Base-by-base conservation (phyloP, 2,329 filamentous ascomycete genomes). In the Remersonia thermophila region DNA sequence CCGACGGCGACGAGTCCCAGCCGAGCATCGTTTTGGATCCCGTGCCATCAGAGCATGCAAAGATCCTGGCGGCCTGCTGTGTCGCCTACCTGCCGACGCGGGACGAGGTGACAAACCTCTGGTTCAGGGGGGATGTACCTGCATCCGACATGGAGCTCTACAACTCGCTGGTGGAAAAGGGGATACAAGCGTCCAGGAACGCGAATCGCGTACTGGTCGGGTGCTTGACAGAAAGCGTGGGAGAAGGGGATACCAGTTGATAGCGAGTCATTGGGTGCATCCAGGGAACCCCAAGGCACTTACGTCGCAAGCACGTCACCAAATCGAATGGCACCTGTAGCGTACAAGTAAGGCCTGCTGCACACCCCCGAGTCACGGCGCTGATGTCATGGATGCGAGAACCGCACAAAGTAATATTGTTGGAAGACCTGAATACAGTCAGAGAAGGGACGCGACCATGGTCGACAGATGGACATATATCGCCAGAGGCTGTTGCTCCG, bases 21-120 rank as follows among this genome's bases (percentile, higher is more conserved):
- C 54, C 67, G 6, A 52, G 62, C 14, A 63, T 80, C 41, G 71
- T 94, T 16, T 62, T 94, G 32, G 89, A 96, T 55, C 86, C 87
- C 1, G 77, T 83, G 45, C 78, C 86, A 7, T 73, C 79, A 5
- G 86, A 95, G 53, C 84, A 93, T 55, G 65, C 73, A 18, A 71
- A 77, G 26, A 73, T 96, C 35, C 57, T 82, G 31, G 85, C 87
- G 9, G 84, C 83, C 32, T 94, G 85, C 59, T 85, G 91, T 43
- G 80, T 98, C 27, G 91, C 80, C 9, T 96, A 95, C 57, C 69
- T 96, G 47, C 82, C 86, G 35, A 71, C 69, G 15, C 71, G 87
- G 43, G 89, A 96, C 48, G 91, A 98, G 58, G 77, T 96, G 35
- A 95, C 89, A 7, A 87, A 94, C 53, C 59, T 96, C 13, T 98